Evolutionary conservation across 1,284 basidiomycete genomes (phyloP).

Genomic region (Coniferiporia weirii): DNA sequence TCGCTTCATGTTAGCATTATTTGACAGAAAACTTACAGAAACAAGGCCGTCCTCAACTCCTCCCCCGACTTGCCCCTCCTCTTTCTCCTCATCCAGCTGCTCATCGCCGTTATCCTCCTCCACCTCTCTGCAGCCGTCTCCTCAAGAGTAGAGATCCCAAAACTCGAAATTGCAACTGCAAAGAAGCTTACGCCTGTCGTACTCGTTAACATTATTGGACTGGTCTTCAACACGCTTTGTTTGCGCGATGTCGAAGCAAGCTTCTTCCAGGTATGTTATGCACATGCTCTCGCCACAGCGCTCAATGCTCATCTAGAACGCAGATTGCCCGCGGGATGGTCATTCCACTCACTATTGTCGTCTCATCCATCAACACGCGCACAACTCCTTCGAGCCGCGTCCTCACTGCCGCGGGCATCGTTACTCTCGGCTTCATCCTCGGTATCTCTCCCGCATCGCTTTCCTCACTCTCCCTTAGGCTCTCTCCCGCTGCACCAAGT

Average conservation of each 20-base stretch:
- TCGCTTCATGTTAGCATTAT: not conserved
- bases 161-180: conserved; percentile 43
- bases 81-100: conserved; percentile 64
- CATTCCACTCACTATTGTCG: conserved; percentile 67
- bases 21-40: conserved; percentile 33
- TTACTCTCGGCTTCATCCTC: conserved; percentile 59
- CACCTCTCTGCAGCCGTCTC: conserved; percentile 43
- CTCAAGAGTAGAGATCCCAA: conserved; percentile 51
- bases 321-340: conserved; percentile 77
- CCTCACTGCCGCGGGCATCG: conserved; percentile 47
- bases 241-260: conserved; percentile 71
- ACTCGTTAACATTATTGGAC: conserved; percentile 60
- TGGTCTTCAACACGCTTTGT: conserved; percentile 75
- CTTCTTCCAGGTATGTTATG: conserved; percentile 57
- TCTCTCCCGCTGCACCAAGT: conserved; percentile 22
- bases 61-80: conserved; percentile 63
- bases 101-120: conserved; percentile 62
- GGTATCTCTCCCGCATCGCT: conserved; percentile 49
- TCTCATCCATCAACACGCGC: conserved; percentile 49
- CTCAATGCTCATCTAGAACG: not conserved
- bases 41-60: conserved; percentile 68
- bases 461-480: conserved; percentile 21
- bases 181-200: conserved; percentile 61
- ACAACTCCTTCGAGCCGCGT: conserved; percentile 44
- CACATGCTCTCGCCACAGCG: not conserved